Evolutionary conservation across 257 asterid species (phyloP), one percentile per base, ranked within the genome.

Genomic region (Ballota nigra): DNA sequence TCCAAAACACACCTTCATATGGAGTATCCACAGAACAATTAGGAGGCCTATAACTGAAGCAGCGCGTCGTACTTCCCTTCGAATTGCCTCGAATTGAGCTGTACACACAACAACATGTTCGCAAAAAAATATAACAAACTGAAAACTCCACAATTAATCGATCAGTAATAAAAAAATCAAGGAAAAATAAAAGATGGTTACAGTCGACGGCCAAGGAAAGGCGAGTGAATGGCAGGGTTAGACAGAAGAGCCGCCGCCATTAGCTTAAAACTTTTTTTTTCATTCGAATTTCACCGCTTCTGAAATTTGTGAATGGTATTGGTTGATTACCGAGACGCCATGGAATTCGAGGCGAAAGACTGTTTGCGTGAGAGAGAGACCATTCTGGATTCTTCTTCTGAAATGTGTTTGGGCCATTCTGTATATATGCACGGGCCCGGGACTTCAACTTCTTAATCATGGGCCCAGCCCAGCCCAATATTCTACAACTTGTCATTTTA

Each of bases 231-330:
- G 51, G 76, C 20, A 73, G 90, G 91, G 72, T 69, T 82, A 19
- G 84, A 84, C 78, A 88, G 85, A 69, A 88, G 78, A 74, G 84
- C 57, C 63, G 92, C 68, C 68, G 96, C 91, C 98, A 86, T 88
- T 28, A 79, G 58, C n/a, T 61, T 7, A 38, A 6, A 23, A 40
- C 29, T 9, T 41, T 68, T 59, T 59, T 19, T 4, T 15, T 45
- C 55, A 47, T n/a, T n/a, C 55, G 52, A 11, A 41, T 41, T 12
- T 41, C 16, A 1, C 49, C 16, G 49, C 19, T 45, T 45, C 19
- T 15, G 52, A 47, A 43, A 47, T 41, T 41, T 13, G 18, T 41
- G 18, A 41, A 41, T n/a, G n/a, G n/a, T n/a, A n/a, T 12, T n/a
- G 22, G 55, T 47, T n/a, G 55, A n/a, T 47, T 5, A 47, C 8